A percentile compares a stretch with the other conserved stretches of the same genome.
Evolutionary conservation across 345 rosid species (phyloP).

Genomic region (Zanthoxylum bungeanum): DNA sequence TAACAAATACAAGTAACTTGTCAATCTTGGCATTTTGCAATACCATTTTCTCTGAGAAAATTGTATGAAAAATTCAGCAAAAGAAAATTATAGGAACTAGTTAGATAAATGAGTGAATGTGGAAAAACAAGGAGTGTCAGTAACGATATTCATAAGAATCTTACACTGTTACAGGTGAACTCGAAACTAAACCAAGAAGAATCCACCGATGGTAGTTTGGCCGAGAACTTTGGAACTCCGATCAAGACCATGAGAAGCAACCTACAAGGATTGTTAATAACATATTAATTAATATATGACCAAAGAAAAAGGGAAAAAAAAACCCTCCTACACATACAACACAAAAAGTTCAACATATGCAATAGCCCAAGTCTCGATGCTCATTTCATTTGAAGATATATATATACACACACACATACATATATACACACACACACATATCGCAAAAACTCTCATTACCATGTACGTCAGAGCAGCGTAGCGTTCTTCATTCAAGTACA

Average conservation of each 20-base stretch:
- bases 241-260: constrained; percentile 95
- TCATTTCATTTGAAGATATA: not conserved
- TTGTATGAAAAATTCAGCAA: not conserved
- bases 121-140: not conserved
- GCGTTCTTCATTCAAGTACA: constrained; percentile 95
- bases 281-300: not conserved
- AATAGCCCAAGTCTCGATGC: not conserved
- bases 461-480: constrained; percentile 76
- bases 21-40: constrained; percentile 10
- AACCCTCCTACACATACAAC: not conserved
- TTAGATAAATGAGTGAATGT: not conserved
- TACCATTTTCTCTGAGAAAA: constrained; percentile 10
- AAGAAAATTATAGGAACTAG: not conserved
- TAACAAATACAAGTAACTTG: not conserved
- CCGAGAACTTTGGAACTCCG: constrained; percentile 72
- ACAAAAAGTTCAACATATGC: not conserved
- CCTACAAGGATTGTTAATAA: constrained; percentile 34
- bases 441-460: constrained; percentile 40
- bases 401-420: too few relatives aligned
- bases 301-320: not conserved
- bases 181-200: constrained; percentile 38
- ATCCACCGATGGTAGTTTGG: constrained; percentile 64
- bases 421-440: too few relatives aligned
- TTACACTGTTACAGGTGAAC: constrained; percentile 21
- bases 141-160: constrained; percentile 16